These are phyloP conservation scores for Saccharomyces cerevisiae DNA, from an alignment of 805 yeast genomes.

Conservation along the genomic window DNA sequence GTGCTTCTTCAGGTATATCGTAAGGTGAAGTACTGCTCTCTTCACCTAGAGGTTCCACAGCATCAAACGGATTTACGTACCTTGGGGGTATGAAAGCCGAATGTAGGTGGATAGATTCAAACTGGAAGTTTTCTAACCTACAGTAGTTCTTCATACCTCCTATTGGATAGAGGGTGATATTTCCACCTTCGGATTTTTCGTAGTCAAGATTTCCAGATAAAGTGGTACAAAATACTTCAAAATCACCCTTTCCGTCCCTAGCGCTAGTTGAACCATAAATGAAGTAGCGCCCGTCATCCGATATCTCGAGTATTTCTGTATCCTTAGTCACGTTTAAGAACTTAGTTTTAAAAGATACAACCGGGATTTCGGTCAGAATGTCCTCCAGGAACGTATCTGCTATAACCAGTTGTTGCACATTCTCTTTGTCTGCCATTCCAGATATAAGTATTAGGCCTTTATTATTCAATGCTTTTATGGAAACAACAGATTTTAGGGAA, in stretches of 20 bases:
- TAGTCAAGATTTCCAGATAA: constrained; percentile 9
- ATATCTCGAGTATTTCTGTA: constrained; percentile 12
- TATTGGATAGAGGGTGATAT: constrained; percentile 6
- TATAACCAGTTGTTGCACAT: constrained; percentile 4
- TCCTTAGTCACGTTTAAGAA: constrained; percentile 14
- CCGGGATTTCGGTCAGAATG: not conserved
- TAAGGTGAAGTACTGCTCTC: not conserved
- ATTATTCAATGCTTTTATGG: constrained; percentile 4
- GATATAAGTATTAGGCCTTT: constrained; percentile 9
- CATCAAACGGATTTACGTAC: not conserved
- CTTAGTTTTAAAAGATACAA: constrained; percentile 10
- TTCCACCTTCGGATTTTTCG: not conserved
- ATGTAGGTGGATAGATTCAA: not conserved
- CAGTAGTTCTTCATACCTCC: constrained; percentile 1
- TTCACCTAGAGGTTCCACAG: not conserved
- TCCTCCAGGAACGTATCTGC: constrained; percentile 3
- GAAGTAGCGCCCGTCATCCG: constrained; percentile 15
- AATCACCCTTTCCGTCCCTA: constrained; percentile 9
- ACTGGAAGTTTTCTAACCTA: not conserved
- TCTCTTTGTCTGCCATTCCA: constrained; percentile 3
- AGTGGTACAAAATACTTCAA: constrained; percentile 17
- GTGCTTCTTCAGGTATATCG: not conserved
- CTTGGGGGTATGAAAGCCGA: not conserved
- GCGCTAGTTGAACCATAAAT: constrained; percentile 16
- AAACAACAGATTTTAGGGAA: constrained; percentile 2